These are phyloP conservation scores for Macrophomina pseudophaseolina DNA, from an alignment of 2,329 filamentous ascomycete genomes.

Conservation along the genomic window DNA sequence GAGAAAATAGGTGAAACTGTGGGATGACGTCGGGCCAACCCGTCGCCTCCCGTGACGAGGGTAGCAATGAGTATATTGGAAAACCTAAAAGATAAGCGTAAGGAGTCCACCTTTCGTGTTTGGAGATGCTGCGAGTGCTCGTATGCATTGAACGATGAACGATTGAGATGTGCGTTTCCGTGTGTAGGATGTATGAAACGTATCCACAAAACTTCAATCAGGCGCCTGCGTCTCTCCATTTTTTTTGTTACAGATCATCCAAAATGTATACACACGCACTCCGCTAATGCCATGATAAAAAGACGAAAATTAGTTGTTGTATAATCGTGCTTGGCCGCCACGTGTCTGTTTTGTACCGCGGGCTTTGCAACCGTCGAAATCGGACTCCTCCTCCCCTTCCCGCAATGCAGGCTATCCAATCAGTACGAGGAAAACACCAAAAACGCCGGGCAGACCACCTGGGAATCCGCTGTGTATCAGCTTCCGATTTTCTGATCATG, in stretches of 20 bases:
- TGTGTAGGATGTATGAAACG: slow-evolving; percentile 6
- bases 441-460: slow-evolving; percentile 19
- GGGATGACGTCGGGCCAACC: not conserved
- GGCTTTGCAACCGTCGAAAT: slow-evolving; percentile 3
- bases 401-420: slow-evolving; percentile 6
- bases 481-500: slow-evolving; percentile 11
- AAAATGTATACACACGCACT: slow-evolving; percentile 10
- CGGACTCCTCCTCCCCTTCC: not conserved
- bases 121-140: not conserved
- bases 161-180: not conserved
- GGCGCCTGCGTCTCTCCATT: slow-evolving; percentile 15
- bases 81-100: not conserved
- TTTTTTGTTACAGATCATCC: slow-evolving; percentile 20
- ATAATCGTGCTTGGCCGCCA: slow-evolving; percentile 13
- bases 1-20: not conserved
- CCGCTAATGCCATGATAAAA: slow-evolving; percentile 3
- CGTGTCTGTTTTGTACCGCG: slow-evolving; percentile 8
- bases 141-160: not conserved
- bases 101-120: not conserved
- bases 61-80: not conserved
- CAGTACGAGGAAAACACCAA: slow-evolving; percentile 4
- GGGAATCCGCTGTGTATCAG: slow-evolving; percentile 11
- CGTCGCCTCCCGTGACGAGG: not conserved
- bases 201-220: slow-evolving; percentile 12
- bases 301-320: slow-evolving; percentile 17